A percentile compares a stretch with the other conserved stretches of the same genome.
Conservation (phyloP, 257 asterid species). For the Salvia miltiorrhiza region DNA sequence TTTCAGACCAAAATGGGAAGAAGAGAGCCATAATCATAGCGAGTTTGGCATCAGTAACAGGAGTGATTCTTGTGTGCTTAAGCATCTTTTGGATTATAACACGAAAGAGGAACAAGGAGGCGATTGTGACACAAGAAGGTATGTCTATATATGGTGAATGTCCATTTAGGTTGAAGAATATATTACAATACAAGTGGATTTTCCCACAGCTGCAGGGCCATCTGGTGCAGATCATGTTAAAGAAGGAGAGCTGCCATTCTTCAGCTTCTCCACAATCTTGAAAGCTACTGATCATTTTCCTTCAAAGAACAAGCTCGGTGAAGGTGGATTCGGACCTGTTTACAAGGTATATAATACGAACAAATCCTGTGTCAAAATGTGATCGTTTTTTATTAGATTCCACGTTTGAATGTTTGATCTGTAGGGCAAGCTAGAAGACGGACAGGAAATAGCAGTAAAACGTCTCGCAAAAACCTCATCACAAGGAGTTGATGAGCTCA, state of each 20-base stretch:
- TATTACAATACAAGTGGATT: no score
- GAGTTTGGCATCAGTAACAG: not conserved
- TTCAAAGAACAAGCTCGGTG: not conserved
- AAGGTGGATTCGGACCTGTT: not conserved
- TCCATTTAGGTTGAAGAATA: no score
- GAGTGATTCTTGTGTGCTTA: no score
- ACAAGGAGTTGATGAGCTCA: not conserved
- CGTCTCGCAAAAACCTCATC: not conserved
- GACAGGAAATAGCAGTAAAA: not conserved
- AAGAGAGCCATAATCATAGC: not conserved
- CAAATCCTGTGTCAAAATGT: no score
- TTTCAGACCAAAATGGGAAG: no score
- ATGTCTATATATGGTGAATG: not conserved
- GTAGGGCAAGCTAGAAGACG: not conserved
- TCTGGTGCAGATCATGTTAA: not conserved
- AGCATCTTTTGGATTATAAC: no score
- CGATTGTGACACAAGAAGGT: not conserved
- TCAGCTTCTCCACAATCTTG: no score
- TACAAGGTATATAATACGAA: no score
- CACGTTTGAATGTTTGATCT: not conserved
- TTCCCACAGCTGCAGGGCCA: not conserved
- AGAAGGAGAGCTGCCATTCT: no score
- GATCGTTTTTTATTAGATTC: not conserved
- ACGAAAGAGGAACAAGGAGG: no score
- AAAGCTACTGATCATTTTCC: not conserved